Evolutionary conservation across 2,329 filamentous ascomycete genomes (phyloP).

Genomic region (Corinectria fuckeliana): DNA sequence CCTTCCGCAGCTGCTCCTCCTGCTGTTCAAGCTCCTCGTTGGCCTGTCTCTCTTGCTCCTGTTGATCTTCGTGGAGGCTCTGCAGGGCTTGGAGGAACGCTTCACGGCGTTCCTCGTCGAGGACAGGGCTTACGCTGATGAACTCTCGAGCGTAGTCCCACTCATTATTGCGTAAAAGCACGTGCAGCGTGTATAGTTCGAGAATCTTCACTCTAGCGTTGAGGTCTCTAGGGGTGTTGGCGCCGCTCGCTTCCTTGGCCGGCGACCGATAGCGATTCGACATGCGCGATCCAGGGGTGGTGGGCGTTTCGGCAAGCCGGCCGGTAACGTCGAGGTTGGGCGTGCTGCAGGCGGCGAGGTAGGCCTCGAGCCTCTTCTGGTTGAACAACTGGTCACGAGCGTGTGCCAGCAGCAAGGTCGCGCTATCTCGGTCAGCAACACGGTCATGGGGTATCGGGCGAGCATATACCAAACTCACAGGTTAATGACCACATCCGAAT

Average conservation of each 20-base stretch:
- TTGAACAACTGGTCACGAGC: conserved; percentile 83
- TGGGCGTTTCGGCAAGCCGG: conserved; percentile 60
- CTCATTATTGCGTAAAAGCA: conserved; percentile 90
- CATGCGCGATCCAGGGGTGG: conserved; percentile 45
- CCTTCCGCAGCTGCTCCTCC: conserved; percentile 62
- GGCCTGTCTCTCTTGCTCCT: conserved; percentile 71
- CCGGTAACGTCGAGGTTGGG: conserved; percentile 76
- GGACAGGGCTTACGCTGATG: conserved; percentile 81
- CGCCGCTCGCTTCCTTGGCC: conserved; percentile 63
- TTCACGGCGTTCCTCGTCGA: conserved; percentile 91
- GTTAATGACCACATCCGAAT: conserved; percentile 92
- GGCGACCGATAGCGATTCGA: conserved; percentile 52
- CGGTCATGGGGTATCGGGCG: neutral
- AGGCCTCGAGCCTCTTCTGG: conserved; percentile 86
- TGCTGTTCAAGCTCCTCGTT: conserved; percentile 63
- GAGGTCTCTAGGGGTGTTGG: conserved; percentile 84
- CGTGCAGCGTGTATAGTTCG: conserved; percentile 93
- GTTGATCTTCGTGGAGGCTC: conserved; percentile 82
- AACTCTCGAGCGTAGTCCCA: conserved; percentile 97
- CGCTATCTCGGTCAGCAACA: conserved; percentile 57
- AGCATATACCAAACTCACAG: conserved; percentile 60
- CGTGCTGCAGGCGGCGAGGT: conserved; percentile 77
- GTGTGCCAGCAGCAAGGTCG: conserved; percentile 89
- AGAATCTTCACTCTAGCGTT: conserved; percentile 88
- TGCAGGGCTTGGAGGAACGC: conserved; percentile 87